A percentile compares a stretch with the other conserved stretches of the same genome.
Evolutionary conservation across 352 stramenopile species (phyloP).

Genomic region (Blastocystis sp.): DNA sequence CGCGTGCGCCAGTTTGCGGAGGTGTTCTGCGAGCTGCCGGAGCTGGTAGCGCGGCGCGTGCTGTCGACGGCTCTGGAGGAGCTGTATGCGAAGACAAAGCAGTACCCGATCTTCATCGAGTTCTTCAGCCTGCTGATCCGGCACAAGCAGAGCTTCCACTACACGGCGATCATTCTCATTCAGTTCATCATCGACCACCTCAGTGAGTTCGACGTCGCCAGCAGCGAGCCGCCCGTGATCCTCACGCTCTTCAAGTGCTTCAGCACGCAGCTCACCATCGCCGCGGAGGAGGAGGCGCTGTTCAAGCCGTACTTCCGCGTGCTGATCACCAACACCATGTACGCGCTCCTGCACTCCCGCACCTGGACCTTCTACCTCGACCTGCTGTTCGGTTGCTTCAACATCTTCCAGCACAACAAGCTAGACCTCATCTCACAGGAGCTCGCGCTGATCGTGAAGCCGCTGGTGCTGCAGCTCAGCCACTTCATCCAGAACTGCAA

Average conservation of each 20-base stretch:
- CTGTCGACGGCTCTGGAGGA: slow-evolving; percentile 19
- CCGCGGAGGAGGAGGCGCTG: slow-evolving; percentile 6
- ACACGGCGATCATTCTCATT: slow-evolving; percentile 26
- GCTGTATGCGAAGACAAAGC: slow-evolving; percentile 24
- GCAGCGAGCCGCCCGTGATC: slow-evolving; percentile 15
- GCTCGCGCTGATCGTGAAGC: slow-evolving; percentile 4
- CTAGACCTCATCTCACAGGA: background rate
- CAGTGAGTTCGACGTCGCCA: background rate
- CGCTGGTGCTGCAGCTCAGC: slow-evolving; percentile 5
- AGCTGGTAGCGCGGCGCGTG: slow-evolving; percentile 19
- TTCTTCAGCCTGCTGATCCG: slow-evolving; percentile 41
- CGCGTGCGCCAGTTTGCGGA: slow-evolving; percentile 17
- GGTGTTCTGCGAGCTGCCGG: slow-evolving; percentile 16
- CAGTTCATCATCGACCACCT: slow-evolving; percentile 50
- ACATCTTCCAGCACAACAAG: slow-evolving; percentile 47
- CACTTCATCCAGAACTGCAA: slow-evolving; percentile 35
- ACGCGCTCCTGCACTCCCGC: background rate
- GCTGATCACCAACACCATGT: slow-evolving; percentile 35
- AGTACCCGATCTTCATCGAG: slow-evolving; percentile 46
- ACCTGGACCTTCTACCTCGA: slow-evolving; percentile 40
- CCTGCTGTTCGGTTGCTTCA: slow-evolving; percentile 53
- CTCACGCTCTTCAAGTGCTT: slow-evolving; percentile 26
- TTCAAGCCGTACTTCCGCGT: slow-evolving; percentile 25
- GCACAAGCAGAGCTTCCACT: slow-evolving; percentile 2
- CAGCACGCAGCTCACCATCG: slow-evolving; percentile 40